Base-by-base conservation (phyloP, 176 grass and related monocot genomes). In the Avena sativa region DNA sequence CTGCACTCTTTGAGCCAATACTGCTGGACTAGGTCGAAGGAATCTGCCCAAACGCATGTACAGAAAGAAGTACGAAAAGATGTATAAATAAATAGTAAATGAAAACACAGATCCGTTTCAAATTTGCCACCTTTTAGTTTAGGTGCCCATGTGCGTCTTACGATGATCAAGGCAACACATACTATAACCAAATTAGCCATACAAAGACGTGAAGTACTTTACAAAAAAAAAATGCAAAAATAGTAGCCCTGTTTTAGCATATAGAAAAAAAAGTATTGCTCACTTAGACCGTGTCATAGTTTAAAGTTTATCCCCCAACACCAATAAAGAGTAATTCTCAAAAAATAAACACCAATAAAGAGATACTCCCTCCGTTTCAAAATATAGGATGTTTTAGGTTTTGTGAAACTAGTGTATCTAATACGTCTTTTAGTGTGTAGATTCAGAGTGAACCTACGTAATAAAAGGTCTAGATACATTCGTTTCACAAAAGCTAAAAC, bases 101-200 rank as follows among this genome's bases (percentile, higher is more conserved):
- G 7, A 43, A 43, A 43, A 43, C 5, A 43, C 40, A 10, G 14
- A 46, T 3, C n/a, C 5, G 10, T 23, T 64, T 43, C n/a, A 69
- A n/a, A 50, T 46, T 71, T 47, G 30, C n/a, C 58, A 69, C 71
- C 19, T 1, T n/a, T 20, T 13, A n/a, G 53, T 81, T 65, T 58
- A 44, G 79, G 59, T 68, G 34, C 3, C 79, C 86, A 78, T 78
- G 86, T 88, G 86, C 20, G 19, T 21, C 69, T 21, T 47, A 44
- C 9, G 40, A 21, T 12, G 17, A 72, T 72, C 38, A 36, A 72
- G 40, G 36, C 25, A 79, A 62, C 20, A 12, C 55, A 19, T 20
- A 43, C 40, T 43, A 57, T 57, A 15, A 16, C 12, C 8, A 51
- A 28, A 75, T 51, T 38, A 19, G 34, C n/a, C 53, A 8, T 30